Base-by-base conservation (phyloP, 768 basidiomycete species). In the Sistotremastrum niveocremeum region DNA sequence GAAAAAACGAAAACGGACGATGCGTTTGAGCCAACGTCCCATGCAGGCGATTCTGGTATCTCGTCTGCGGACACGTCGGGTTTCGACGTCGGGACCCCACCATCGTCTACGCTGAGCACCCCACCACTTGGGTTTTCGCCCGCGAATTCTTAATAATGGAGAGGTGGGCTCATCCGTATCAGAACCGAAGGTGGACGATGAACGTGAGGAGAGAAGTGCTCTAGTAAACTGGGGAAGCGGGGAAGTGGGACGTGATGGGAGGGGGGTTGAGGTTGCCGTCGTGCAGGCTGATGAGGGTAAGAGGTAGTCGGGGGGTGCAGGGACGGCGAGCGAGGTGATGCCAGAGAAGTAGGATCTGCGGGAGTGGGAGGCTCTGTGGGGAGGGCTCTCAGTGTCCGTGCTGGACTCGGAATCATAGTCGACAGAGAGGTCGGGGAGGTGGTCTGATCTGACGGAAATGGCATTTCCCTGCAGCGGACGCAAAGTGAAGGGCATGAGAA, bases 1-100 rank as follows among this genome's bases (percentile, higher is more conserved):
- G 59, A 85, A 80, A 61, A 83, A 71, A 10, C 81, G 84, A 61
- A 81, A 81, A 49, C 81, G 71, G 31, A 85, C 60, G 28, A 84
- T 53, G 44, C 68, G 66, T 46, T 77, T 67, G 37, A 74, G 70
- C 37, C 79, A 67, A 42, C 79, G 67, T 37, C 67, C 20, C 20
- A 20, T 20, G 69, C 12, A 70, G 64, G 40, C 60, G 60, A 39
- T 44, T 33, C 28, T 55, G 46, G 35, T 57, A 57, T 33, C 57
- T 37, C 34, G 60, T 59, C 80, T 78, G 81, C 80, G 81, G 83
- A 42, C 70, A 64, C 41, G 69, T 66, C 46, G 65, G 62, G 51
- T 65, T 68, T 47, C 76, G 67, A 29, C 28, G 34, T 49, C 54
- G 45, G 11, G 46, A 45, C 44, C 52, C 61, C 68, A 65, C 60